Base-by-base conservation (phyloP, 345 rosid species). In the Theobroma cacao region DNA sequence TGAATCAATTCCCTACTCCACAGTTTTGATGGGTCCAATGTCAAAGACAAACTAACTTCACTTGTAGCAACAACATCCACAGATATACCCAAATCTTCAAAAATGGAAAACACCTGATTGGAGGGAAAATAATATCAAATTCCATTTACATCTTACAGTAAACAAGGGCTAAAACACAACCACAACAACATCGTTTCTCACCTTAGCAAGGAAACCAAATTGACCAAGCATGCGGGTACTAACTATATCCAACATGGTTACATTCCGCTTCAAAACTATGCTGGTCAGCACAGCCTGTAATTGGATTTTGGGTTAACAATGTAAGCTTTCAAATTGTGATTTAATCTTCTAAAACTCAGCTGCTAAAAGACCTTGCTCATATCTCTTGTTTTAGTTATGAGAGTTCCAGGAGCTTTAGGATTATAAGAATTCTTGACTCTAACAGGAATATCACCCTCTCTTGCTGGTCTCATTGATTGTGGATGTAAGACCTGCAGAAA, bases 181-280 rank as follows among this genome's bases (percentile, higher is more conserved):
- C 30, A 24, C 33, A 24, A 84, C 53, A 56, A 20, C 63, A 80
- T 53, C 53, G 75, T 73, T 58, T 71, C 70, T 83, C 80, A 91
- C 98, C 92, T 89, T 94, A 26, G 98, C 97, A 76, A 94, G 98
- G 83, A 94, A 94, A 76, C 98, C 98, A 88, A 64, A 90, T 80
- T 93, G 97, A 64, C 98, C 98, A 41, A 94, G 98, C 98, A 94
- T 94, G 75, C 98, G 97, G 33, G 97, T 93, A 81, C 98, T 94
- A 59, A 85, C 97, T 47, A 93, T 93, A 83, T 94, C 98, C 88
- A 94, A 75, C 97, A 93, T 94, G 50, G 98, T 94, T 56, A 94
- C 98, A 81, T 93, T 88, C 79, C 93, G 88, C 83, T 94, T 94
- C 89, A 94, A 82, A 82, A 94, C 98, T 69, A 94, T 94, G 86